Percentiles rank a stretch among this genome's conserved stretches.
These are phyloP conservation scores for Mucor saturninus DNA, from an alignment of 371 early-diverging fungal genomes.

Conservation along the genomic window DNA sequence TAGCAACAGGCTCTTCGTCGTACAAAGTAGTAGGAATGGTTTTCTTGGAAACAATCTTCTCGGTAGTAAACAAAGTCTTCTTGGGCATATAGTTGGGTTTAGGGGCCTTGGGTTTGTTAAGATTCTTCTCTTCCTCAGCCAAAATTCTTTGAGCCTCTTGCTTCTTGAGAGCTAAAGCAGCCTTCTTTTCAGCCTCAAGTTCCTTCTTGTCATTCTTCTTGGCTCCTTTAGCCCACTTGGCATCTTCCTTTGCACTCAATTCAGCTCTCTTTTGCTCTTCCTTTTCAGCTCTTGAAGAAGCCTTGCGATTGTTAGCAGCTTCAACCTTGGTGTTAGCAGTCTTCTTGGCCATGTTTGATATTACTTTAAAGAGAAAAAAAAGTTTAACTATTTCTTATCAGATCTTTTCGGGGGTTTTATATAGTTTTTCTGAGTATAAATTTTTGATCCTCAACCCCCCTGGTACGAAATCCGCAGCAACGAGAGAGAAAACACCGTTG, in stretches of 20 bases:
- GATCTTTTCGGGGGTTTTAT: constrained; percentile 8
- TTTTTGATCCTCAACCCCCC: no score
- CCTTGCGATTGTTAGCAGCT: constrained; percentile 79
- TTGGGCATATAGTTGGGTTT: constrained; percentile 28
- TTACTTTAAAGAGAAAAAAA: background rate
- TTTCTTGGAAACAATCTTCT: constrained; percentile 45
- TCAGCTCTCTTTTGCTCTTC: constrained; percentile 58
- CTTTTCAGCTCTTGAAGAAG: constrained; percentile 66
- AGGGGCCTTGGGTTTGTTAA: constrained; percentile 37
- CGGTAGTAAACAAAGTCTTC: constrained; percentile 9
- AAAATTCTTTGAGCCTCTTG: constrained; percentile 37
- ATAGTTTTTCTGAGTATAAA: no score
- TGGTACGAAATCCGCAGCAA: no score
- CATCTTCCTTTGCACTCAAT: constrained; percentile 61
- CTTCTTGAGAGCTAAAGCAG: constrained; percentile 13
- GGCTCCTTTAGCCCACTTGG: constrained; percentile 76
- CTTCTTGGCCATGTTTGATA: constrained; percentile 46
- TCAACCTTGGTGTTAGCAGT: constrained; percentile 55
- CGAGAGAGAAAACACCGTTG: no score
- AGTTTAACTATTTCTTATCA: constrained; percentile 7
- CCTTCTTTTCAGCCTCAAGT: constrained; percentile 69
- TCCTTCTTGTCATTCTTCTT: constrained; percentile 76
- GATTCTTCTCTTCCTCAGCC: constrained; percentile 50
- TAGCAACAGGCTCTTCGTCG: constrained; percentile 56
- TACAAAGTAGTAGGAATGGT: constrained; percentile 56